These are phyloP conservation scores for Heimioporus sp. DNA, from an alignment of 768 basidiomycete genomes.

Conservation along the genomic window DNA sequence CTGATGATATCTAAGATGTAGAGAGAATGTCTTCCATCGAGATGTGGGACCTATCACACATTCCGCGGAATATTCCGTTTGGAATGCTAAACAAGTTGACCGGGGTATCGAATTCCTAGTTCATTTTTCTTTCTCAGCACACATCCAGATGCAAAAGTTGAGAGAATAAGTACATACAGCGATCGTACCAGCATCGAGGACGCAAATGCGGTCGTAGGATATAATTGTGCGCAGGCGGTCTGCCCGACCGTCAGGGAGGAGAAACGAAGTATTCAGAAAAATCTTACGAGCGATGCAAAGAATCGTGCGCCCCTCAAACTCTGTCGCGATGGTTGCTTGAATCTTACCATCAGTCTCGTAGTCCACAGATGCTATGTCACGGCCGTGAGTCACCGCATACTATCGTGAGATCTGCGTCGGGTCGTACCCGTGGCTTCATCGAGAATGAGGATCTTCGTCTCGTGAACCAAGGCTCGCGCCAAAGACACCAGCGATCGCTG, in stretches of 20 bases:
- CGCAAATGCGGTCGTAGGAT: constrained; percentile 84
- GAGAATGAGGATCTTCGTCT: constrained; percentile 79
- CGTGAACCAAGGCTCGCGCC: constrained; percentile 86
- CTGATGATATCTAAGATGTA: background rate
- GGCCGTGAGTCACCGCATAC: background rate
- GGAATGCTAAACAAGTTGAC: constrained; percentile 52
- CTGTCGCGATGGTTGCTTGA: constrained; percentile 82
- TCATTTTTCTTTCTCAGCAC: background rate
- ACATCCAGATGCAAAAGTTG: background rate
- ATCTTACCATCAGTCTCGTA: constrained; percentile 90
- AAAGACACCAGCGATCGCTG: constrained; percentile 83
- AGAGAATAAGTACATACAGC: constrained; percentile 43
- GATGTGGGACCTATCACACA: constrained; percentile 85
- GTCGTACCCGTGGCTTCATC: constrained; percentile 80
- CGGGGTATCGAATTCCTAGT: constrained; percentile 81
- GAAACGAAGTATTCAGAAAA: background rate
- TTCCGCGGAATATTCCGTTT: constrained; percentile 75
- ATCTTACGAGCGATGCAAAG: constrained; percentile 82
- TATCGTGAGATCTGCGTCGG: background rate
- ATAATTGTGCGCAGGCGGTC: constrained; percentile 88
- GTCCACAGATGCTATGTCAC: constrained; percentile 68
- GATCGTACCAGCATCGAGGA: constrained; percentile 78
- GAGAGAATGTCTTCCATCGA: constrained; percentile 61
- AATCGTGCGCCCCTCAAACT: constrained; percentile 83
- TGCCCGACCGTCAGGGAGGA: constrained; percentile 22